Base-by-base conservation (phyloP, 441 rosid species). In the Manihot esculenta region DNA sequence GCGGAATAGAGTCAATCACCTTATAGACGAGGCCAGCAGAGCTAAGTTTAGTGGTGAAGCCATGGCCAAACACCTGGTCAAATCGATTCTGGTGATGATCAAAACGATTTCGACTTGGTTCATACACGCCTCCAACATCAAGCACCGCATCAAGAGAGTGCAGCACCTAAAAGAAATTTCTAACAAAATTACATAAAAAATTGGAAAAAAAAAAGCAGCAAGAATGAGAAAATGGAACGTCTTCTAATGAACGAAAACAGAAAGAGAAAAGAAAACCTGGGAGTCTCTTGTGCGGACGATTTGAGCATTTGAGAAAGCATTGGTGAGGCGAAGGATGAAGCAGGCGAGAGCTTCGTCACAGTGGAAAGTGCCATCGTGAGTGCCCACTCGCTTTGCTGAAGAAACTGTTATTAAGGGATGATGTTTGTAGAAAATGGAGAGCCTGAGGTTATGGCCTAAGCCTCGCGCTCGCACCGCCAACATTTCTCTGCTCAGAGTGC, bases 51-150 rank as follows among this genome's bases (percentile, higher is more conserved):
- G 93, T 84, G 4, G 80, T 73, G 75, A 92, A 87, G 7, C 94
- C 96, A 72, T 88, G 80, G 10, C 97, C 94, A 80, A 90, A 90
- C 49, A 87, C 84, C 80, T 87, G 80, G 26, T 69, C 69, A 21
- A 72, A 68, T 26, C 76, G 62, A 42, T 66, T 72, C 81, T 56
- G 96, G 67, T 90, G 94, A 76, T 87, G 93, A 73, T 90, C 94
- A 64, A 83, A 88, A 38, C 91, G 76, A 41, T 88, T 84, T 14
- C 60, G 77, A 66, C 68, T 56, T 14, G 93, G 93, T 58, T 92
- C 94, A 78, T 86, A 88, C 45, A 88, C 87, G 18, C 90, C 93
- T 9, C 90, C 93, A 60, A 88, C 96, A 82, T 92, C 97, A 70
- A 88, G 89, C 59, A 84, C 94, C 9, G 89, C 94, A 78, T 92